A percentile compares a stretch with the other conserved stretches of the same genome.
Conservation (phyloP, 2,329 filamentous ascomycete species). For the Aureobasidium namibiae region DNA sequence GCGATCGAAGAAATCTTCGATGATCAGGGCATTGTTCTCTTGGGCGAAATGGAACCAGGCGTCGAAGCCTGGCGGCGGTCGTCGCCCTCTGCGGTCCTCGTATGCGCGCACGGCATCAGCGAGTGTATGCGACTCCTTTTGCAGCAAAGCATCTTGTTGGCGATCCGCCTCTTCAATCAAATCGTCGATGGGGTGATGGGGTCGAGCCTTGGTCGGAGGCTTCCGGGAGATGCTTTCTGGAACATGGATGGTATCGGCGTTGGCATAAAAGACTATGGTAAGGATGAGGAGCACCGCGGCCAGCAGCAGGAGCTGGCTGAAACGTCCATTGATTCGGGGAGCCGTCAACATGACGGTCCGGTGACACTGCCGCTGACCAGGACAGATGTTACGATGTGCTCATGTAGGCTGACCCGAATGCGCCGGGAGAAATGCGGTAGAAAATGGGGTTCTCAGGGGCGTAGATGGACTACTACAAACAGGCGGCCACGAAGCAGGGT, state of each 20-base stretch:
- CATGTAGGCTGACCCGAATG: not conserved
- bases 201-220: not conserved
- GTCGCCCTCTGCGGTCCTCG: constrained; percentile 35
- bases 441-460: not conserved
- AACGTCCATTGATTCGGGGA: constrained; percentile 7
- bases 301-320: constrained; percentile 7
- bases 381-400: not conserved
- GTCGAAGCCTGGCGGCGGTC: constrained; percentile 44
- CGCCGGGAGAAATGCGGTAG: not conserved
- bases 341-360: constrained; percentile 7
- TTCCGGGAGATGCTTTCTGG: not conserved
- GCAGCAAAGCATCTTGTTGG: constrained; percentile 24
- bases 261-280: constrained; percentile 1
- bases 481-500: not conserved
- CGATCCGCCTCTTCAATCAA: constrained; percentile 29
- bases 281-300: not conserved
- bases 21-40: constrained; percentile 33
- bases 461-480: not conserved
- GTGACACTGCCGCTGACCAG: not conserved
- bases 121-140: constrained; percentile 30
- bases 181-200: constrained; percentile 31
- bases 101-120: constrained; percentile 35
- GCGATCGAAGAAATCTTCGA: constrained; percentile 45
- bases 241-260: not conserved
- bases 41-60: constrained; percentile 40